These are phyloP conservation scores for Cytospora piceicola DNA, from an alignment of 2,329 filamentous ascomycete genomes.

Conservation along the genomic window DNA sequence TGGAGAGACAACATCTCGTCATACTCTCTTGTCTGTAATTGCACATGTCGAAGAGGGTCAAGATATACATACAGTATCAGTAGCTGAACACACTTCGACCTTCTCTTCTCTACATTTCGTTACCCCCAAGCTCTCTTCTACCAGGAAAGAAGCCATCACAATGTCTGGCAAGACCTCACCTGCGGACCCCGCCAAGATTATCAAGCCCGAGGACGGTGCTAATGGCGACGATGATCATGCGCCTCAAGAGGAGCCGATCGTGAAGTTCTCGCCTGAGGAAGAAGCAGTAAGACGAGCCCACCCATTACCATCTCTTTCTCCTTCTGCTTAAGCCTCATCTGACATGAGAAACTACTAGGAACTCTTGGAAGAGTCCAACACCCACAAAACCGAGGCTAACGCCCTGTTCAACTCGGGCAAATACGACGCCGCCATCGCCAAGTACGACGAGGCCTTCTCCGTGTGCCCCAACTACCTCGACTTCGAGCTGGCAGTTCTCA, in stretches of 20 bases:
- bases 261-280: slow-evolving; percentile 57
- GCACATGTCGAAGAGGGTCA: background rate
- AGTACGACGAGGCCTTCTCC: slow-evolving; percentile 79
- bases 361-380: slow-evolving; percentile 72
- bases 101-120: background rate
- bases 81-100: background rate
- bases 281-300: slow-evolving; percentile 52
- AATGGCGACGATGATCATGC: slow-evolving; percentile 30
- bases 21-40: background rate
- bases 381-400: slow-evolving; percentile 78
- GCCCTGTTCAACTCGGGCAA: slow-evolving; percentile 72
- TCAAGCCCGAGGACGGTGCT: slow-evolving; percentile 24
- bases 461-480: slow-evolving; percentile 83
- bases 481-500: slow-evolving; percentile 84
- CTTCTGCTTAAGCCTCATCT: background rate
- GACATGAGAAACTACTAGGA: slow-evolving; percentile 46
- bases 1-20: background rate
- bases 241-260: slow-evolving; percentile 39
- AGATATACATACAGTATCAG: background rate
- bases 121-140: background rate
- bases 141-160: background rate
- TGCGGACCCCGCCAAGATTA: slow-evolving; percentile 48
- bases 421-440: slow-evolving; percentile 77
- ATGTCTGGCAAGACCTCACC: slow-evolving; percentile 35
- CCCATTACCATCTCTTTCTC: slow-evolving; percentile 18